These are phyloP conservation scores for Backusella mclennaniae DNA, from an alignment of 192 early-diverging fungal genomes.

Conservation along the genomic window DNA sequence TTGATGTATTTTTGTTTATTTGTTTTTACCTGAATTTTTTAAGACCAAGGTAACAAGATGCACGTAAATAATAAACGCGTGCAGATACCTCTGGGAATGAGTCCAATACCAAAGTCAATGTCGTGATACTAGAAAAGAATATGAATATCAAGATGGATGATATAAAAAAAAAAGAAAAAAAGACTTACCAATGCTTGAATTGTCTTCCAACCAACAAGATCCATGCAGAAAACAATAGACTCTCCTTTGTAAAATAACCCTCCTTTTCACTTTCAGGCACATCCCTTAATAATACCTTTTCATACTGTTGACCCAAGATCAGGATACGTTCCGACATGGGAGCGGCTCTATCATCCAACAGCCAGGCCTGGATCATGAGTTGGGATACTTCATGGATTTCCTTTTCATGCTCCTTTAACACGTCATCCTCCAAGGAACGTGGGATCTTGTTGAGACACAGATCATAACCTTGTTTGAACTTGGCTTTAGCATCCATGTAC, in stretches of 20 bases:
- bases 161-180: too few species aligned
- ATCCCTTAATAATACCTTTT: slow-evolving; percentile 41
- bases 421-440: slow-evolving; percentile 42
- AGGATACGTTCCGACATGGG: slow-evolving; percentile 58
- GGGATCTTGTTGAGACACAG: slow-evolving; percentile 47
- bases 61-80: slow-evolving; percentile 51
- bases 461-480: slow-evolving; percentile 49
- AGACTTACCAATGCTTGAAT: slow-evolving; percentile 49
- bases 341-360: slow-evolving; percentile 59
- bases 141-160: background rate
- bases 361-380: slow-evolving; percentile 53
- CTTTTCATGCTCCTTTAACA: slow-evolving; percentile 48
- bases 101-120: slow-evolving; percentile 51
- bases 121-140: slow-evolving; percentile 41
- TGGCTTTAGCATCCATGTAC: slow-evolving; percentile 53
- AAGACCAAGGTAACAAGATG: slow-evolving; percentile 49
- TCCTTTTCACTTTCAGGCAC: slow-evolving; percentile 37
- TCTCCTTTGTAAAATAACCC: slow-evolving; percentile 40
- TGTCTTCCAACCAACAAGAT: slow-evolving; percentile 57
- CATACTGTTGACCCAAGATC: slow-evolving; percentile 61
- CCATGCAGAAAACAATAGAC: slow-evolving; percentile 45
- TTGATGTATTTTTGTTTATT: background rate
- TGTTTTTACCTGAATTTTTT: slow-evolving; percentile 40
- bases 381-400: slow-evolving; percentile 51
- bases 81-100: slow-evolving; percentile 49